Evolutionary conservation across 2,329 filamentous ascomycete genomes (phyloP), one percentile per base, ranked within the genome.

Genomic region (Zelopaecilomyces penicillatus): DNA sequence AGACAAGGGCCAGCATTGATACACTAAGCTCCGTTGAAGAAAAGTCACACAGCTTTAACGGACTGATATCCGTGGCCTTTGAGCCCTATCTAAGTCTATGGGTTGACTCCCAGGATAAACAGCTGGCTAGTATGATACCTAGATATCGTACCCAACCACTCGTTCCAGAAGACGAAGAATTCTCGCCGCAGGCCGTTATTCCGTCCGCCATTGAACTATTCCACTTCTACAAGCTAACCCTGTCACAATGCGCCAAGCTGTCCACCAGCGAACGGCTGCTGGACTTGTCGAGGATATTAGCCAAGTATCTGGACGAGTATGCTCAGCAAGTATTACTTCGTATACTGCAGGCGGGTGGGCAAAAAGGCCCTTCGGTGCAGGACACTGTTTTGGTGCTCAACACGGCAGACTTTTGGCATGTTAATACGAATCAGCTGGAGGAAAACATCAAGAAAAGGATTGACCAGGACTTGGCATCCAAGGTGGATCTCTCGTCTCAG

Each of bases 391-490:
- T 95, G 4, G 89, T 97, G 1, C 73, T 98, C 39, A 98, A 98
- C 61, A 97, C 93, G 1, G 91, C 93, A 1, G 93, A 98, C 59
- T 98, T 97, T 63, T 98, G 93, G 78, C 91, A 96, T 59, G 81
- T 80, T 28, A 97, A 95, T 30, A 93, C 89, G 40, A 89, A 83
- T 39, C 91, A 97, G 60, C 74, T 98, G 1, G 91, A 97, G 62
- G 90, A 97, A 57, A 95, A 87, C 63, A 90, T 98, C 64, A 91
- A 88, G 66, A 84, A 86, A 55, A 81, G 89, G 7, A 89, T 98
- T 50, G 93, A 97, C 52, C 73, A 78, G 38, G 85, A 89, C 2
- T 71, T 95, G 32, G 79, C 79, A 11, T 68, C 80, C 30, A 82
- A 80, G 50, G 85, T 98, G 5, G 91, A 97, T 62, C 69, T 98